These are phyloP conservation scores for Narthecium ossifragum DNA, from an alignment of 106 monocot species.

Conservation along the genomic window DNA sequence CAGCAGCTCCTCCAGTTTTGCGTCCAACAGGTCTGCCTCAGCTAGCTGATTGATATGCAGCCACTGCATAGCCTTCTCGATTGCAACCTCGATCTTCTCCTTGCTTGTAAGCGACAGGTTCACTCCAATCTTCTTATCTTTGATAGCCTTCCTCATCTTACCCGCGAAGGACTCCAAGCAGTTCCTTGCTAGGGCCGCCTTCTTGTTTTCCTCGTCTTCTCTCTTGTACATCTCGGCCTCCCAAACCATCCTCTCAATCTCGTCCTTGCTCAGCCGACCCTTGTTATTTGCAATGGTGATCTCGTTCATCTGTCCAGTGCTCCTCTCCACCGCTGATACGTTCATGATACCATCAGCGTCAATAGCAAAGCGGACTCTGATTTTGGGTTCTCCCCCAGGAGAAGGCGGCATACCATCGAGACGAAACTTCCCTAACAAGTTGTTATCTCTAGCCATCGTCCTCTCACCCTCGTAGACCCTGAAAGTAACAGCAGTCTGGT, in stretches of 20 bases:
- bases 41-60: constrained; percentile 40
- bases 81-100: constrained; percentile 60
- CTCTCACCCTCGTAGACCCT: constrained; percentile 50
- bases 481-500: constrained; percentile 34
- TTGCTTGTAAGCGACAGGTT: constrained; percentile 21
- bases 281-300: constrained; percentile 65
- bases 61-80: constrained; percentile 43
- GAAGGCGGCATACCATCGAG: constrained; percentile 59
- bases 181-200: constrained; percentile 45
- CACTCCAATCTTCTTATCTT: constrained; percentile 32
- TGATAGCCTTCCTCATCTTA: constrained; percentile 52
- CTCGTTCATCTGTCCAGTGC: constrained; percentile 55
- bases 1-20: constrained; percentile 52
- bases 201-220: constrained; percentile 42
- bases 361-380: constrained; percentile 64
- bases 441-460: constrained; percentile 36
- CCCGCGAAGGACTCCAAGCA: constrained; percentile 36
- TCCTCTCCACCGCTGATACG: constrained; percentile 71
- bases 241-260: constrained; percentile 51
- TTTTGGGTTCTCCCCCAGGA: constrained; percentile 55
- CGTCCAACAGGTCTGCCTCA: constrained; percentile 43
- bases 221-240: constrained; percentile 61
- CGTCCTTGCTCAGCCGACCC: constrained; percentile 58
- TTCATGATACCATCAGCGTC: constrained; percentile 67
- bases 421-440: constrained; percentile 51